Percentiles rank a stretch among this genome's conserved stretches.
phyloP scores from a whole-genome alignment of 2,329 filamentous ascomycete genomes.

The Pyrenophora teres region DNA sequence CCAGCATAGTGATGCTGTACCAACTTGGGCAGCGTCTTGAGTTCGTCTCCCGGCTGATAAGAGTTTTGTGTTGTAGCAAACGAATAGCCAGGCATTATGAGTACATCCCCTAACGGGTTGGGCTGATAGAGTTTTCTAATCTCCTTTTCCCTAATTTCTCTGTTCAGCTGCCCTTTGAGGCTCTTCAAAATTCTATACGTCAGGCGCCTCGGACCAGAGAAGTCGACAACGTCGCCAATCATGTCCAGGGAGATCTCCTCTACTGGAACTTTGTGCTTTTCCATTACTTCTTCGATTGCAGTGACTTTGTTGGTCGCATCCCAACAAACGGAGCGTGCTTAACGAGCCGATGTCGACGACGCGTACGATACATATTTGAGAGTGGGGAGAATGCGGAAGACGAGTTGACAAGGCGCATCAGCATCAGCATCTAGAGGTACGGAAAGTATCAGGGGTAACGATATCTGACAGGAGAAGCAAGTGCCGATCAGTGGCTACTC shows the following conservation, averaged over 20 bases:
- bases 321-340: too few species aligned
- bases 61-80: constrained; percentile 20
- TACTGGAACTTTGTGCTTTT: background rate
- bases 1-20: constrained; percentile 27
- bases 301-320: too few species aligned
- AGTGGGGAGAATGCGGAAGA: too few species aligned
- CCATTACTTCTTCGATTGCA: too few species aligned
- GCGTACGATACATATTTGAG: too few species aligned
- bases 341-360: too few species aligned
- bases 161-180: constrained; percentile 21
- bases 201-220: constrained; percentile 35
- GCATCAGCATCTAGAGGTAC: too few species aligned
- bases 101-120: constrained; percentile 35
- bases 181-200: constrained; percentile 33
- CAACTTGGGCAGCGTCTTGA: constrained; percentile 9
- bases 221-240: constrained; percentile 35
- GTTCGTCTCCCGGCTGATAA: constrained; percentile 14
- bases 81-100: constrained; percentile 22
- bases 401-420: too few species aligned
- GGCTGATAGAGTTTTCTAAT: constrained; percentile 31
- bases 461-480: too few species aligned
- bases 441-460: too few species aligned
- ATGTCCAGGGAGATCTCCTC: constrained; percentile 22
- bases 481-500: too few species aligned
- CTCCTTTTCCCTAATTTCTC: constrained; percentile 18